Evolutionary conservation across 2,329 filamentous ascomycete genomes (phyloP).

Genomic region (Sporothrix inflata): DNA sequence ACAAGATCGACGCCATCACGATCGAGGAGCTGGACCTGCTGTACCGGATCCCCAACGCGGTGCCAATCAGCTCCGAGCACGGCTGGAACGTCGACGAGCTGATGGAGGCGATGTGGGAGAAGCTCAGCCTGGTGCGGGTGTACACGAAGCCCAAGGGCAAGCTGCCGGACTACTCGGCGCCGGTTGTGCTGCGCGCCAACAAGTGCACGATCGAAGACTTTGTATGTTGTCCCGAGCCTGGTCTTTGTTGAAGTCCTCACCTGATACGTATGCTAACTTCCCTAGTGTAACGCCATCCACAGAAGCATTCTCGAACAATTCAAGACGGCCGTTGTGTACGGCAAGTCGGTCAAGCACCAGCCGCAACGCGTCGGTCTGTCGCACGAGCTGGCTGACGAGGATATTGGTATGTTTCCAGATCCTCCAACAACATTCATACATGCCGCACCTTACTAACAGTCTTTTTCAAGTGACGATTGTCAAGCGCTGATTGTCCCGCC

Average conservation of each 20-base stretch:
- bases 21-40: conserved; percentile 96
- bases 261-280: neutral
- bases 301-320: conserved; percentile 95
- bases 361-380: conserved; percentile 90
- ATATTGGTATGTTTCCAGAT: conserved; percentile 89
- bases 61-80: conserved; percentile 94
- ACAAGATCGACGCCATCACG: conserved; percentile 98
- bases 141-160: conserved; percentile 99
- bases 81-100: conserved; percentile 98
- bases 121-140: conserved; percentile 84
- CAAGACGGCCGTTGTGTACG: conserved; percentile 93
- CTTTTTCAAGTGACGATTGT: conserved; percentile 62
- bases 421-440: too few species aligned
- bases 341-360: conserved; percentile 97
- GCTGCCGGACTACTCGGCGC: conserved; percentile 86
- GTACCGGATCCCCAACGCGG: conserved; percentile 95
- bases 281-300: conserved; percentile 95
- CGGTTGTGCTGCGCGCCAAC: conserved; percentile 82
- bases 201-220: conserved; percentile 96
- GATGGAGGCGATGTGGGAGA: conserved; percentile 97
- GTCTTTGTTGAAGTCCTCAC: neutral
- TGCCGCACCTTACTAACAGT: neutral
- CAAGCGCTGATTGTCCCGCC: conserved; percentile 57
- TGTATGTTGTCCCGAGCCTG: conserved; percentile 60
- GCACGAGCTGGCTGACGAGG: conserved; percentile 93